These are phyloP conservation scores for Tetracladium setigerum DNA, from an alignment of 495 filamentous ascomycete species.

Conservation along the genomic window DNA sequence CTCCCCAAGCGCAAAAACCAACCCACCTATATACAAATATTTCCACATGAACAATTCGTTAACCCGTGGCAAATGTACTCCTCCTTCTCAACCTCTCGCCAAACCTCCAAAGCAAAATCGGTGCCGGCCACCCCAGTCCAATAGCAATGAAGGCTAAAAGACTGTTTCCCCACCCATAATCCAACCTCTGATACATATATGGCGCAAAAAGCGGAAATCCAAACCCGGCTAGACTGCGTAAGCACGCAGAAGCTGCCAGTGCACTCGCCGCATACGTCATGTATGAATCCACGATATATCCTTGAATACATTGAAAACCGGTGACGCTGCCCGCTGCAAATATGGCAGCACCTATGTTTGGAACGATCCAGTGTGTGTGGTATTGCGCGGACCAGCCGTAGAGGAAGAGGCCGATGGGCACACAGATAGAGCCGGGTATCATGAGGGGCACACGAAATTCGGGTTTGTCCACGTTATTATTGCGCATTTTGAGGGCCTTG, in stretches of 20 bases:
- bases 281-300: slow-evolving; percentile 74
- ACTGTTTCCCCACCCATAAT: slow-evolving; percentile 49
- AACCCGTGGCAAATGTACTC: slow-evolving; percentile 61
- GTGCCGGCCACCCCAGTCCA: slow-evolving; percentile 39
- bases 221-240: slow-evolving; percentile 64
- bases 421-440: slow-evolving; percentile 45
- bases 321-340: slow-evolving; percentile 55
- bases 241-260: slow-evolving; percentile 55
- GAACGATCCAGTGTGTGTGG: slow-evolving; percentile 60
- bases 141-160: slow-evolving; percentile 46
- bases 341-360: slow-evolving; percentile 59
- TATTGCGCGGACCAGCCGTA: slow-evolving; percentile 67
- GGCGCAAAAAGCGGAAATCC: slow-evolving; percentile 73
- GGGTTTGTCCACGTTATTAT: slow-evolving; percentile 48
- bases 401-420: slow-evolving; percentile 58
- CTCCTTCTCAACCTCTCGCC: slow-evolving; percentile 39
- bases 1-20: no score
- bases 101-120: slow-evolving; percentile 43
- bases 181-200: slow-evolving; percentile 48
- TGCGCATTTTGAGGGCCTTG: slow-evolving; percentile 47
- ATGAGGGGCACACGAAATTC: slow-evolving; percentile 66
- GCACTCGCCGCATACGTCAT: slow-evolving; percentile 68
- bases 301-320: slow-evolving; percentile 62
- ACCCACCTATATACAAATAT: neutral
- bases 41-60: neutral